These are phyloP conservation scores for Cyclocybe aegerita DNA, from an alignment of 768 basidiomycete species.

Conservation along the genomic window DNA sequence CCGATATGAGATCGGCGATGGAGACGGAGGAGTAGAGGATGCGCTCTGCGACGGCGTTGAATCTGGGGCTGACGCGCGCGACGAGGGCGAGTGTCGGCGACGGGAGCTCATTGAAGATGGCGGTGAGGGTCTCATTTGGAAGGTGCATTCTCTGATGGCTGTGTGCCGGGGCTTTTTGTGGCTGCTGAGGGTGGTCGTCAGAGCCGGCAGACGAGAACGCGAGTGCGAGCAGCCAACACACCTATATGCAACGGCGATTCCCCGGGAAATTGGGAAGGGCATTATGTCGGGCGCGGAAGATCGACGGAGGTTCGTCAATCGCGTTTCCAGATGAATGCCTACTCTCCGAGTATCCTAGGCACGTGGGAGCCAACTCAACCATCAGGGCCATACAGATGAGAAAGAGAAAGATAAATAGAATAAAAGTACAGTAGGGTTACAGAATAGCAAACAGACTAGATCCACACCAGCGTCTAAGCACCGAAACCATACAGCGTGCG, in stretches of 20 bases:
- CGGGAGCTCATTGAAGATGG: slow-evolving; percentile 44
- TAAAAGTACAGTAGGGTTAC: slow-evolving; percentile 15
- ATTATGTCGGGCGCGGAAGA: slow-evolving; percentile 38
- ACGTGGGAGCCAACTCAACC: neutral
- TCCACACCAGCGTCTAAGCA: slow-evolving; percentile 50
- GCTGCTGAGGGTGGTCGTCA: neutral
- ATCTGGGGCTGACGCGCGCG: slow-evolving; percentile 44
- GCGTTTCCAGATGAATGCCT: neutral
- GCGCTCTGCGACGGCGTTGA: slow-evolving; percentile 56
- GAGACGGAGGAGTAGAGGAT: slow-evolving; percentile 53
- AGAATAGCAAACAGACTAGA: slow-evolving; percentile 11
- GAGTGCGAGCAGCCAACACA: slow-evolving; percentile 3
- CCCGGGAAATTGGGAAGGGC: slow-evolving; percentile 31
- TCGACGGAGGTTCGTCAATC: slow-evolving; percentile 30
- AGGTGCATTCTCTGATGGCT: slow-evolving; percentile 24
- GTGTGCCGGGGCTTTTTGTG: slow-evolving; percentile 5
- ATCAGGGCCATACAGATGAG: neutral
- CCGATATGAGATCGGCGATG: slow-evolving; percentile 47
- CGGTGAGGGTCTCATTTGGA: slow-evolving; percentile 56
- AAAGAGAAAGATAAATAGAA: slow-evolving; percentile 13
- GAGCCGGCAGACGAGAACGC: neutral
- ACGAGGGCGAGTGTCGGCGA: slow-evolving; percentile 36
- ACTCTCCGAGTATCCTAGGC: neutral
- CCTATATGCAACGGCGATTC: slow-evolving; percentile 35
- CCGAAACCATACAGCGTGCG: slow-evolving; percentile 94